phyloP scores from a whole-genome alignment of 306 rosid genomes.

The Trifolium repens region DNA sequence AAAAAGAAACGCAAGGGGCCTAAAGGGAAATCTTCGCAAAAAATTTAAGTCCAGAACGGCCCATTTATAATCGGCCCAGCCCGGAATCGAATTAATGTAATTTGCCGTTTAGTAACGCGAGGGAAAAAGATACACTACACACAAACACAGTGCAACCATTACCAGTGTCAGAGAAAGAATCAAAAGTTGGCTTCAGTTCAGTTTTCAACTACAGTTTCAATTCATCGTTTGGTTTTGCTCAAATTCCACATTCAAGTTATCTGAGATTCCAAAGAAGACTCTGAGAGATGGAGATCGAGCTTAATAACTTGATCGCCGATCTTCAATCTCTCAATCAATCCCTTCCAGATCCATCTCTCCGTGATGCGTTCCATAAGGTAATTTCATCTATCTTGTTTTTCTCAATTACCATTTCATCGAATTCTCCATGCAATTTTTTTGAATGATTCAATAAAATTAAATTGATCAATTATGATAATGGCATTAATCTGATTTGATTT shows the following conservation, averaged over 20 bases:
- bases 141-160: background rate
- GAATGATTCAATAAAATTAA: background rate
- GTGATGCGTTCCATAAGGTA: slow-evolving; percentile 65
- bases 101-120: background rate
- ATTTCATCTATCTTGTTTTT: background rate
- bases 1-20: too few species aligned
- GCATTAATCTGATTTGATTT: slow-evolving; percentile 20
- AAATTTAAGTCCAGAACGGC: background rate
- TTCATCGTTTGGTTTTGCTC: background rate
- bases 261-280: too few species aligned
- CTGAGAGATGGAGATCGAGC: slow-evolving; percentile 68
- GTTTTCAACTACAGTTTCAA: slow-evolving; percentile 16
- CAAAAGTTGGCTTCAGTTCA: background rate
- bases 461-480: background rate
- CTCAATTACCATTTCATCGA: background rate
- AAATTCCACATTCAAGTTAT: background rate
- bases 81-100: background rate
- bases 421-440: slow-evolving; percentile 15
- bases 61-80: background rate
- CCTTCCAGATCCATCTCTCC: slow-evolving; percentile 69
- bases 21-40: too few species aligned
- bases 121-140: background rate
- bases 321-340: slow-evolving; percentile 78
- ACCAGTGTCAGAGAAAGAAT: background rate
- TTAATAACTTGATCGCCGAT: slow-evolving; percentile 65